Evolutionary conservation across 345 rosid genomes (phyloP).

Genomic region (Aegle marmelos): DNA sequence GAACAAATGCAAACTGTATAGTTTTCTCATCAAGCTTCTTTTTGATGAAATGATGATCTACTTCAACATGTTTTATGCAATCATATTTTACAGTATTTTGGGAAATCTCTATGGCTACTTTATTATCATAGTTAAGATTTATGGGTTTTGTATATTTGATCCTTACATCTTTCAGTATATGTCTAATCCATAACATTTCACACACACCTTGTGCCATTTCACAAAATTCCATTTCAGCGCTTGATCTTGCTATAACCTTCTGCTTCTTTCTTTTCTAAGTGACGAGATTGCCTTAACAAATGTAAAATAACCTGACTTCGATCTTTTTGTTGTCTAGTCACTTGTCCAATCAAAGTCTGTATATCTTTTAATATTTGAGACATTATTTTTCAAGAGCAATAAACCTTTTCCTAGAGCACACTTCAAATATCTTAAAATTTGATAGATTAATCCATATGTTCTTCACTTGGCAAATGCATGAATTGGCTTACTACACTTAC

Average conservation of each 20-base stretch:
- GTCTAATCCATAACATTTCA: neutral
- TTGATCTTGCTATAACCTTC: neutral
- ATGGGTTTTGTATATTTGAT: neutral
- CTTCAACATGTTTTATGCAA: neutral
- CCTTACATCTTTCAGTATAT: neutral
- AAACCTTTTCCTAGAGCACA: neutral
- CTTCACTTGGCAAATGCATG: too few species aligned
- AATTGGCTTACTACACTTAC: neutral
- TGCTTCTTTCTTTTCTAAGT: neutral
- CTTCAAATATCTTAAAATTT: neutral
- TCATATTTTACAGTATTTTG: neutral
- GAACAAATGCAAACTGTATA: too few species aligned
- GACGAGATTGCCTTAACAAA: neutral
- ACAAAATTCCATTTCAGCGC: neutral
- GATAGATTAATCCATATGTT: too few species aligned
- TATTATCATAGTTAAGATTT: neutral
- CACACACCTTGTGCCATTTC: neutral
- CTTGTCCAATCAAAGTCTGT: neutral
- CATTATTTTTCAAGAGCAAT: neutral
- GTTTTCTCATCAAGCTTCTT: neutral
- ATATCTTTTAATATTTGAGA: neutral
- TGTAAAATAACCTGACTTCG: neutral
- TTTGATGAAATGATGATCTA: constrained; percentile 5
- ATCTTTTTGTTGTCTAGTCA: neutral
- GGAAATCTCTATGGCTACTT: neutral